phyloP scores from a whole-genome alignment of 2,329 filamentous ascomycete species.

The Pestalotiopsis fici region DNA sequence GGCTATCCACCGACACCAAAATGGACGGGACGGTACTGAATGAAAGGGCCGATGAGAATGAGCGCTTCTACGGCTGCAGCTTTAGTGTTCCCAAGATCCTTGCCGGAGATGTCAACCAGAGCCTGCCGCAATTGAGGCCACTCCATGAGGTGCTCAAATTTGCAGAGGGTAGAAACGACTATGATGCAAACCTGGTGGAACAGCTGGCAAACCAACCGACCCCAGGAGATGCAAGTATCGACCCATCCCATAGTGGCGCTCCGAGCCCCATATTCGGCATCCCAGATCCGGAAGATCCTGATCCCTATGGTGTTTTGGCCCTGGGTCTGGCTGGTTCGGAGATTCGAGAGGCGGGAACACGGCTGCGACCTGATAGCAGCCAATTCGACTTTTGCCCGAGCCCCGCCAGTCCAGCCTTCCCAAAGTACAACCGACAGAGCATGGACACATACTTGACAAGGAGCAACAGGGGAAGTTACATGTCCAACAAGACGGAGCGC shows the following conservation, averaged over 20 bases:
- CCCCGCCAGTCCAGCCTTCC: slow-evolving; percentile 72
- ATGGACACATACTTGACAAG: slow-evolving; percentile 61
- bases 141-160: slow-evolving; percentile 84
- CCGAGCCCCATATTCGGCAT: slow-evolving; percentile 69
- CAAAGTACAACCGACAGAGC: slow-evolving; percentile 64
- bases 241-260: slow-evolving; percentile 39
- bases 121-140: slow-evolving; percentile 54
- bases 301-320: slow-evolving; percentile 88
- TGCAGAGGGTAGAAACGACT: slow-evolving; percentile 79
- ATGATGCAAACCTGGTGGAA: slow-evolving; percentile 69
- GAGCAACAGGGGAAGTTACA: slow-evolving; percentile 74
- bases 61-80: slow-evolving; percentile 54
- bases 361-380: slow-evolving; percentile 71
- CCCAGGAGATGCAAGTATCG: slow-evolving; percentile 71
- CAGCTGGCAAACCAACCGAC: slow-evolving; percentile 65
- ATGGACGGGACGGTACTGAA: slow-evolving; percentile 58
- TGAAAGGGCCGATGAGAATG: slow-evolving; percentile 61
- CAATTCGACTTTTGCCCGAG: slow-evolving; percentile 81
- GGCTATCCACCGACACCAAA: slow-evolving; percentile 55
- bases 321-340: slow-evolving; percentile 89
- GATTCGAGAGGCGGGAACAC: slow-evolving; percentile 85
- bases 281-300: slow-evolving; percentile 78
- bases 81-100: slow-evolving; percentile 58
- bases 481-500: slow-evolving; percentile 68
- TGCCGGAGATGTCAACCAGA: slow-evolving; percentile 56